These are phyloP conservation scores for Eleusine indica DNA, from an alignment of 176 grass and related monocot genomes.

Conservation along the genomic window DNA sequence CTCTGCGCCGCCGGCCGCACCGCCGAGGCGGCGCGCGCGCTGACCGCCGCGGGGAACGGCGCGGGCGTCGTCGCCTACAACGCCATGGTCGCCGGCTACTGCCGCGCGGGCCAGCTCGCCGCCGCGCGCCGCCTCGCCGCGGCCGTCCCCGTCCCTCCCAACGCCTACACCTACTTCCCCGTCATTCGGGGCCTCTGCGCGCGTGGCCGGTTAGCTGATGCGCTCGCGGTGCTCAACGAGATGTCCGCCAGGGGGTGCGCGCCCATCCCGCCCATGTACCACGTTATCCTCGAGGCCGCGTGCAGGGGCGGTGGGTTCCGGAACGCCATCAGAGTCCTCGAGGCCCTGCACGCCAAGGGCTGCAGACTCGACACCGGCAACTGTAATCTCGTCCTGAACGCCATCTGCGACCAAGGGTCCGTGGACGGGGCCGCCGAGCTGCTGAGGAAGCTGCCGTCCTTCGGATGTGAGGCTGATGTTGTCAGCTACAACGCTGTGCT, in stretches of 20 bases:
- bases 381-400: constrained; percentile 57
- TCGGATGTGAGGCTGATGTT: constrained; percentile 52
- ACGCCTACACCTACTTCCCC: constrained; percentile 65
- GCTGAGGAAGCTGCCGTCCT: constrained; percentile 41
- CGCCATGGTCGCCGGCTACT: constrained; percentile 48
- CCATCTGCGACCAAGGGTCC: constrained; percentile 53
- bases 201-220: constrained; percentile 47
- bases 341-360: constrained; percentile 43
- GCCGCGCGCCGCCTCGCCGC: constrained; percentile 51
- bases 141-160: constrained; percentile 36
- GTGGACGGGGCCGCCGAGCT: constrained; percentile 45
- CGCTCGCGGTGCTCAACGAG: constrained; percentile 43
- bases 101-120: constrained; percentile 43
- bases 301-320: constrained; percentile 42
- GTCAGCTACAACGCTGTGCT: constrained; percentile 63
- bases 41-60: constrained; percentile 19
- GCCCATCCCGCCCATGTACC: constrained; percentile 56
- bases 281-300: constrained; percentile 60
- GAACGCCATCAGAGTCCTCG: constrained; percentile 41
- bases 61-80: constrained; percentile 50
- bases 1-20: constrained; percentile 44
- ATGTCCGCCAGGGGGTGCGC: constrained; percentile 43
- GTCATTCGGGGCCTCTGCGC: constrained; percentile 51
- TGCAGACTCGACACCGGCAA: constrained; percentile 57
- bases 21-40: constrained; percentile 42